These are phyloP conservation scores for Lactarius hengduanensis DNA, from an alignment of 768 basidiomycete genomes.

Conservation along the genomic window DNA sequence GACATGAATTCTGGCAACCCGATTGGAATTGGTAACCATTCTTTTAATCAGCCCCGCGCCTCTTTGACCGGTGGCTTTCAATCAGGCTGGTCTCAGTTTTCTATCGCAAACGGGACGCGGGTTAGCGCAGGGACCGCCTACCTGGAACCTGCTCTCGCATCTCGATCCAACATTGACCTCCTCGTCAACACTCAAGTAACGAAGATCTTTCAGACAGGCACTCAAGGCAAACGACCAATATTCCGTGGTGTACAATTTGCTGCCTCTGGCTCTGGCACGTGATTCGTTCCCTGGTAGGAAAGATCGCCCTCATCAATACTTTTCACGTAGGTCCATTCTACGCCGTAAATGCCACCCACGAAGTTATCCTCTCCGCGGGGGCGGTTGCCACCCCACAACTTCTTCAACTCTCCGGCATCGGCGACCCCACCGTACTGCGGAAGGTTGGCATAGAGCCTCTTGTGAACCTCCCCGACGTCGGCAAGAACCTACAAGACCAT, in stretches of 20 bases:
- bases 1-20: conserved; percentile 46
- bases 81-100: conserved; percentile 10
- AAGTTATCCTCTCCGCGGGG: conserved; percentile 30
- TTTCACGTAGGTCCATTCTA: conserved; percentile 8
- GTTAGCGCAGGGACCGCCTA: conserved; percentile 19
- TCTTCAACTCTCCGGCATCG: conserved; percentile 57
- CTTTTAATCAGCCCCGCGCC: neutral
- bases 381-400: conserved; percentile 38
- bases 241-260: conserved; percentile 19
- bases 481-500: conserved; percentile 56
- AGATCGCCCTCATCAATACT: neutral
- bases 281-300: neutral
- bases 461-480: conserved; percentile 50
- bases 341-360: conserved; percentile 13
- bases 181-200: conserved; percentile 26
- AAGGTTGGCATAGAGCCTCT: conserved; percentile 47
- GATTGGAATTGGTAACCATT: conserved; percentile 41
- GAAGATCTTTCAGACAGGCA: conserved; percentile 23
- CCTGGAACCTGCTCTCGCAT: conserved; percentile 5
- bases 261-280: neutral
- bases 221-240: neutral
- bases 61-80: neutral
- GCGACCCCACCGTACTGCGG: conserved; percentile 45
- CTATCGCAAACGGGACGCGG: conserved; percentile 10
- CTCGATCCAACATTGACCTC: conserved; percentile 17